phyloP scores from a whole-genome alignment of 345 rosid genomes.

The Toxicodendron radicans region DNA sequence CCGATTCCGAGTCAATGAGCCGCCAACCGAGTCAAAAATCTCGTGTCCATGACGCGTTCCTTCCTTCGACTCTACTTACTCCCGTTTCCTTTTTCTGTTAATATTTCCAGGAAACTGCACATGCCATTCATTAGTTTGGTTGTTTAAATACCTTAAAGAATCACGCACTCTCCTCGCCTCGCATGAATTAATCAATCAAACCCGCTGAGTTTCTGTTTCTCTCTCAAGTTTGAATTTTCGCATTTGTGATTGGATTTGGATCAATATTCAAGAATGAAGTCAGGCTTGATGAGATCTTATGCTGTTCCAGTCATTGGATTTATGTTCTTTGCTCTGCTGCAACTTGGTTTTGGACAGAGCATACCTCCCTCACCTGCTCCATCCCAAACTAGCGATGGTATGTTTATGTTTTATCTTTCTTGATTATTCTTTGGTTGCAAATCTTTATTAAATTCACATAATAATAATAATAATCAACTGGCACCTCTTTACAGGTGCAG shows the following conservation, averaged over 20 bases:
- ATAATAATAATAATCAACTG: too few species aligned
- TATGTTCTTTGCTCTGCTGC: conserved; percentile 38
- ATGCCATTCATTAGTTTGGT: background rate
- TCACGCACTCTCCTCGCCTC: background rate
- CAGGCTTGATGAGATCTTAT: conserved; percentile 15
- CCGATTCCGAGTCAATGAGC: conserved; percentile 22
- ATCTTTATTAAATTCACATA: too few species aligned
- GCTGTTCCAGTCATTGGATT: conserved; percentile 30
- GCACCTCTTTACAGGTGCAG: conserved; percentile 18
- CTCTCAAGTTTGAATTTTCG: too few species aligned
- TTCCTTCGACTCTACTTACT: background rate
- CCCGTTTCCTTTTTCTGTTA: background rate
- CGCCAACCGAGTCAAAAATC: conserved; percentile 25
- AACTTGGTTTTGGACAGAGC: conserved; percentile 38
- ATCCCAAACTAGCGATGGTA: conserved; percentile 45
- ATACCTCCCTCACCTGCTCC: conserved; percentile 42
- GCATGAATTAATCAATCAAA: background rate
- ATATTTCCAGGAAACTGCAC: conserved; percentile 19
- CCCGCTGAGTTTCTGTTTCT: too few species aligned
- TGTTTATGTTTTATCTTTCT: too few species aligned
- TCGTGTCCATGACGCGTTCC: conserved; percentile 26
- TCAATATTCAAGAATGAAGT: conserved; percentile 20
- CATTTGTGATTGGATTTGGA: too few species aligned
- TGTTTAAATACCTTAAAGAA: conserved; percentile 4
- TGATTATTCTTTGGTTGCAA: too few species aligned